Evolutionary conservation across 2,329 filamentous ascomycete species (phyloP), one percentile per base, ranked within the genome.

Genomic region (Colletotrichum sojae): DNA sequence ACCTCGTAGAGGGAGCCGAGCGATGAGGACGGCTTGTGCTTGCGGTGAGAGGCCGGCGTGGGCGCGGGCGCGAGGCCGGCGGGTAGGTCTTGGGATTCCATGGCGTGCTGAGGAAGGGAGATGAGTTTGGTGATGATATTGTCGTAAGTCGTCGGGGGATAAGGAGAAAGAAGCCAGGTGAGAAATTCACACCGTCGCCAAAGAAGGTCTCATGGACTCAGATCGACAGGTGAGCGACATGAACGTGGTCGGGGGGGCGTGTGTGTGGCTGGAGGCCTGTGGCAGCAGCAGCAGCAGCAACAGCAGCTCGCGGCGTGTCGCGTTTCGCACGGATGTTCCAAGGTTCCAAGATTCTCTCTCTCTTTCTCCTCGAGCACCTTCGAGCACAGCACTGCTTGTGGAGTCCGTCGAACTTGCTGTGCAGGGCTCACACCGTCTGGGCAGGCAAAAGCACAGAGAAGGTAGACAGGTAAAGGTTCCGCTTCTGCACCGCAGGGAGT

Each of bases 1-100:
- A 69, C 67, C 39, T 67, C 67, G 43, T 69, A 69, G 10, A 69
- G 27, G 10, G 67, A 69, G 25, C 55, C 62, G 16, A 69, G 27
- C 4, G 67, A 69, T 4, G 66, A 55, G 8, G 67, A 61, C 15
- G 55, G 15, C 25, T 53, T 60, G 45, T 66, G 62, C 55, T 46
- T 49, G n/a, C 40, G 40, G 39, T 53, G 51, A 46, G 59, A 54
- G 27, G 54, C 31, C 22, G 56, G 2, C 20, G 45, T 43, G 43
- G 31, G 12, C 15, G 53, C 18, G 18, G 36, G 36, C 5, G 53
- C 20, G 18, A 13, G 16, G 40, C 40, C 55, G 9, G 25, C n/a
- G 1, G 43, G 55, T 20, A 18, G 40, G 6, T 58, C 39, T 13
- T 45, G 49, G 43, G 51, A 54, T 22, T 54, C 59, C 59, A 62